Base-by-base conservation (phyloP, 2,329 filamentous ascomycete species). In the Fusarium albosuccineum region DNA sequence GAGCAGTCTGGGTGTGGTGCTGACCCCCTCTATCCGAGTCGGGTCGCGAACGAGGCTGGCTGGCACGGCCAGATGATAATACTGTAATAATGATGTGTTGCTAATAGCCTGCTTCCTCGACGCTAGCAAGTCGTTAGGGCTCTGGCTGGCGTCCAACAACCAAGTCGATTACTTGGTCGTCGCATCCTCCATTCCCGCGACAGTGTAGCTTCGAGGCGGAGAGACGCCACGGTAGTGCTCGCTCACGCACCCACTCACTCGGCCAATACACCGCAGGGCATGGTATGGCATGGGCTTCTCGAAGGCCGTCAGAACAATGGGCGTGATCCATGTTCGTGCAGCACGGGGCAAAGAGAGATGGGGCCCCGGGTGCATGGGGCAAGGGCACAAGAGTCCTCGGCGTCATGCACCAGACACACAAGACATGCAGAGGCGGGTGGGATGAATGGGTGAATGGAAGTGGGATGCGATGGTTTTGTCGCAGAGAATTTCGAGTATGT, bases 231-330 rank as follows among this genome's bases (percentile, higher is more conserved):
- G 51, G 36, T 54, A 33, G 30, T 51, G 30, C 17, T 26, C n/a
- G 37, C 40, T 30, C 26, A 41, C 34, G 44, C 44, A 41, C 40
- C 34, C 26, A 41, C 34, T 49, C 44, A 39, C 48, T 36, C 41
- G 33, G 26, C 37, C 42, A 67, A 33, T 22, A 42, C 37, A 55
- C 36, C 29, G 37, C 36, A 55, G 39, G 37, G 14, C 22, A 40
- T 16, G 37, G 14, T 5, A 37, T 6, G 8, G 9, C 29, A 17
- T 45, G 40, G 45, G 55, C 70, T 75, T 75, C 73, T 75, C 66
- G 73, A 75, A 75, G 66, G 54, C 56, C 57, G 46, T 61, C 64
- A 68, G 73, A 75, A 74, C 63, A 64, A 70, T 66, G 60, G 48
- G 51, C 60, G 22, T 62, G 53, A 66, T 60, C 70, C 61, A 70